Conservation (phyloP, 164 flowering plant species). For the Vitis labrusca region DNA sequence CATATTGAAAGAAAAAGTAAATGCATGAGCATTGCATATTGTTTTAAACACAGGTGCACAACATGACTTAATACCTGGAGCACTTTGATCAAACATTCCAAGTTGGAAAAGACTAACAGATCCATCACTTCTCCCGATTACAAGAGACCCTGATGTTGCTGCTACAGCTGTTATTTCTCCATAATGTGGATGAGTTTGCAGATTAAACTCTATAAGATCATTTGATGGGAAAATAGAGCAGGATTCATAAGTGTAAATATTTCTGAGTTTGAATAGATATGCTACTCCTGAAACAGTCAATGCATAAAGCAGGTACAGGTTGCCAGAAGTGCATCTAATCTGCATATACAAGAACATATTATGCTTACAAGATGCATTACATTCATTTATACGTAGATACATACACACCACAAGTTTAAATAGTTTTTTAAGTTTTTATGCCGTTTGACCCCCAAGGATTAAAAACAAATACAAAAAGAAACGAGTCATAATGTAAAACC, state of each 20-base stretch:
- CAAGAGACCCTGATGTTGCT: conserved; percentile 55
- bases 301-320: conserved; percentile 47
- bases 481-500: not conserved
- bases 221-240: conserved; percentile 37
- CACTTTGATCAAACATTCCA: conserved; percentile 42
- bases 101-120: conserved; percentile 59
- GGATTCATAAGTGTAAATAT: conserved; percentile 37
- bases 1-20: too few relatives aligned
- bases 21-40: too few relatives aligned
- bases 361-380: not conserved
- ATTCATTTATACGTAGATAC: too few relatives aligned
- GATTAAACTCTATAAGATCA: conserved; percentile 45
- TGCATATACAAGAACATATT: conserved; percentile 20
- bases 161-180: conserved; percentile 49
- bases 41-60: not conserved
- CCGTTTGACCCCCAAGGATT: too few relatives aligned
- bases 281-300: conserved; percentile 68
- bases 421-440: too few relatives aligned
- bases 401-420: too few relatives aligned
- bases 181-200: conserved; percentile 26
- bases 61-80: conserved; percentile 45
- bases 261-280: conserved; percentile 47
- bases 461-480: not conserved
- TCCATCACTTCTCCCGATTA: conserved; percentile 70
- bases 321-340: conserved; percentile 18